Base-by-base conservation (phyloP, 116 monocot genomes). In the Papilionanthe hybrid region DNA sequence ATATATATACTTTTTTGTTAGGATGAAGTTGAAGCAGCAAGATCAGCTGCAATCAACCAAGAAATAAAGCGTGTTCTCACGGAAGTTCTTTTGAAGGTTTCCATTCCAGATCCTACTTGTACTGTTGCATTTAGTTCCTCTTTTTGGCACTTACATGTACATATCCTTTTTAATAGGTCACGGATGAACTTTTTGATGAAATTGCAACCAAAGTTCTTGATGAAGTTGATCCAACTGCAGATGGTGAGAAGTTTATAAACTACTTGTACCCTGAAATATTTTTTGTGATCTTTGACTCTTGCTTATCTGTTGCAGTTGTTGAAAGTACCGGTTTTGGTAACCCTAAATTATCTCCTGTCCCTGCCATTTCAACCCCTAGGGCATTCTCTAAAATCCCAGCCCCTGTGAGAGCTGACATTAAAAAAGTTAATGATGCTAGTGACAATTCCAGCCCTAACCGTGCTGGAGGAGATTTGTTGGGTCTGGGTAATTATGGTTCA, bases 151-250 rank as follows among this genome's bases (percentile, higher is more conserved):
- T 77, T 0, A 82, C 37, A 37, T 37, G 4, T 81, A 20, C 7
- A 65, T 41, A 56, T 49, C 29, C 76, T 42, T 42, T 29, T 77
- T 79, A 44, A 74, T 86, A 98, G 98, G 98, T 98, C 11, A 98
- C 98, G 83, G 93, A 94, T 89, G 94, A 98, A 76, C 88, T 98
- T 80, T 98, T 98, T 87, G 94, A 98, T 87, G 95, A 98, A 86
- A 98, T 98, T 75, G 98, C 95, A 44, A 98, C 87, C 72, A 94
- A 93, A 88, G 93, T 98, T 86, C 81, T 98, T 25, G 69, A 84
- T 84, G 98, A 94, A 88, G 94, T 92, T 85, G 88, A 94, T 50
- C 74, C 72, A 18, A 58, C 85, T 60, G 53, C 78, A 28, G 94
- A 90, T 83, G 89, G 92, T 94, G 49, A 79, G 80, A 10, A 53